A percentile compares a stretch with the other conserved stretches of the same genome.
These are phyloP conservation scores for Schizochytrium sp. DNA, from an alignment of 108 stramenopile genomes.

Conservation along the genomic window DNA sequence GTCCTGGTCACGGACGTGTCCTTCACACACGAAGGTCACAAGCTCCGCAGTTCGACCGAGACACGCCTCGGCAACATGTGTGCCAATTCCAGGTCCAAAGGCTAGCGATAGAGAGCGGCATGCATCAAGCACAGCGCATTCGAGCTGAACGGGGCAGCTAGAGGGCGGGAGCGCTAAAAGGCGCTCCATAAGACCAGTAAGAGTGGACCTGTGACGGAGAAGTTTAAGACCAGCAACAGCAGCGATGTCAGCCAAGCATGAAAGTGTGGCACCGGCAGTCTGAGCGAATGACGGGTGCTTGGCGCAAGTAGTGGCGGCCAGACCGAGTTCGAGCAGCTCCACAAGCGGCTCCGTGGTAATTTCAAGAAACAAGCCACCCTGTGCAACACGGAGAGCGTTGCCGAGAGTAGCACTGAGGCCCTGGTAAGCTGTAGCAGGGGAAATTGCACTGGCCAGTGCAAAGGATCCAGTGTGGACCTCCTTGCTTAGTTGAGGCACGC, in stretches of 20 bases:
- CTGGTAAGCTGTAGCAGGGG: neutral
- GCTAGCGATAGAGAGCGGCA: neutral
- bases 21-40: neutral
- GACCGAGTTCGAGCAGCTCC: slow-evolving; percentile 3
- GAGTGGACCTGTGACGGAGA: neutral
- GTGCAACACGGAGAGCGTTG: neutral
- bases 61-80: neutral
- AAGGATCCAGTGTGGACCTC: neutral
- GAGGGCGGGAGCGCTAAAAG: slow-evolving; percentile 29
- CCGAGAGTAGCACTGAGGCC: neutral
- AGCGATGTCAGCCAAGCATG: neutral
- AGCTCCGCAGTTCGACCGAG: neutral
- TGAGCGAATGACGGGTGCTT: neutral
- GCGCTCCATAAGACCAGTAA: slow-evolving; percentile 26
- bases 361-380: slow-evolving; percentile 23
- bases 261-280: neutral
- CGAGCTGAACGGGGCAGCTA: neutral
- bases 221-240: neutral
- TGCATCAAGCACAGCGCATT: neutral
- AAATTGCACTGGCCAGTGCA: neutral
- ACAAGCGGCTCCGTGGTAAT: neutral
- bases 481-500: neutral
- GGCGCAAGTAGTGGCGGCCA: neutral
- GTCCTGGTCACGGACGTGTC: neutral
- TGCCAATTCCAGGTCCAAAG: neutral